Evolutionary conservation across 352 stramenopile species (phyloP).

Genomic region (Phytophthora podocarpi): DNA sequence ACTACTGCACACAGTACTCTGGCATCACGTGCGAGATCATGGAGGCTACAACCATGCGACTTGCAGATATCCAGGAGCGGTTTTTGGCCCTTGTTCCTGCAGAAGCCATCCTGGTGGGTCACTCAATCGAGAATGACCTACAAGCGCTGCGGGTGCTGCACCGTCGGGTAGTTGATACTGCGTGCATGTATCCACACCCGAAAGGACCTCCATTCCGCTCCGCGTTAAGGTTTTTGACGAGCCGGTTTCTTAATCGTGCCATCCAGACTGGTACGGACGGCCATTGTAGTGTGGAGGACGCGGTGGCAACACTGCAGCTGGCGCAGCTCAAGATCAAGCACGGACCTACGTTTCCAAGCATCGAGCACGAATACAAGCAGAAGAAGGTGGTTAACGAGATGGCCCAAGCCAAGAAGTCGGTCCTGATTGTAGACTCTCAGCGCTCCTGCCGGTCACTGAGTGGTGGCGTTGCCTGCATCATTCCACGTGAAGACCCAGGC

Average conservation of each 20-base stretch:
- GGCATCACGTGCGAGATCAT: conserved; percentile 87
- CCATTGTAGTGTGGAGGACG: conserved; percentile 86
- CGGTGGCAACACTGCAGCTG: conserved; percentile 75
- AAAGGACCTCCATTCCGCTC: conserved; percentile 80
- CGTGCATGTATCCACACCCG: conserved; percentile 81
- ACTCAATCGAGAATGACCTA: conserved; percentile 90
- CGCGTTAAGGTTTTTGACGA: conserved; percentile 74
- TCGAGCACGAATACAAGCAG: conserved; percentile 73
- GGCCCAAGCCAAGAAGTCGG: conserved; percentile 70
- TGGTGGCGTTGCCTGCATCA: conserved; percentile 61
- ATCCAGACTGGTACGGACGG: conserved; percentile 79
- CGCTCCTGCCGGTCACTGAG: conserved; percentile 67
- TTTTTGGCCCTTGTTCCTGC: conserved; percentile 66
- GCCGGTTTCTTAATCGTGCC: conserved; percentile 66
- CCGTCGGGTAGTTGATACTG: conserved; percentile 80
- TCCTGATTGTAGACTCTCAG: conserved; percentile 75
- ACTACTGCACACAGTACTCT: conserved; percentile 89
- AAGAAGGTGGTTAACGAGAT: conserved; percentile 86
- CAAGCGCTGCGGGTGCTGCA: conserved; percentile 73
- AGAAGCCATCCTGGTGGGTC: conserved; percentile 84
- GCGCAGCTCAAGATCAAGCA: conserved; percentile 79
- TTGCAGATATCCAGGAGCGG: conserved; percentile 68
- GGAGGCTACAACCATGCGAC: conserved; percentile 59
- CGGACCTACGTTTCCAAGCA: conserved; percentile 72
- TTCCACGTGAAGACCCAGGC: conserved; percentile 54